Base-by-base conservation (phyloP, 202 grass and related monocot genomes). In the Elaeis oleifera region DNA sequence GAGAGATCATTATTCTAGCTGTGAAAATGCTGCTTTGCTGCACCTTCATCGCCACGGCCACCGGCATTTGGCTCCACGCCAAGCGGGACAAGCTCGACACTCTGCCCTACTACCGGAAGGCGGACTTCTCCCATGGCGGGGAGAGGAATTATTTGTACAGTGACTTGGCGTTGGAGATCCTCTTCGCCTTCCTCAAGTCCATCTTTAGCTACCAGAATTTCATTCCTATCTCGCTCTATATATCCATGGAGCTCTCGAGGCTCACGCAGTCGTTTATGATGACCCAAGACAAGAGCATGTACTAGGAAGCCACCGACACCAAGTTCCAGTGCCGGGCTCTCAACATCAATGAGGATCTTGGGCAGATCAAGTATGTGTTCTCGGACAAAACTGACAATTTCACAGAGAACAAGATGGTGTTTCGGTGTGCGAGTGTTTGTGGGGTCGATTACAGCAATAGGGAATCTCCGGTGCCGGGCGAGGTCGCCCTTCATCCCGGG, bases 261-360 rank as follows among this genome's bases (percentile, higher is more conserved):
- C 44, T 82, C 4, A 81, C 81, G 50, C 90, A 95, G 60, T 81
- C 86, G 3, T 95, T 74, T 72, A 87, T 95, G 75, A 95, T 95
- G 90, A 80, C 87, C 26, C 90, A 87, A 58, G 90, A 95, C 74
- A 49, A 63, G 0, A 50, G 68, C 63, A 90, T 95, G 86, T 80
- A 77, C 58, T 71, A 95, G 63, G 72, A 53, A 0, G 44, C 55
- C 17, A 77, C 78, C 60, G 58, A 84, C 54, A 71, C 83, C 14
- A 76, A 17, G 50, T 87, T 95, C 79, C 90, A 95, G 71, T 95
- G 90, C 64, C 74, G 90, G 51, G 83, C 90, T 27, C 77, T 95
- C 67, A 95, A 90, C 70, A 95, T 95, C 64, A 95, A 95, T 71
- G 90, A 95, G 83, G 90, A 95, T 79, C 77, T 95, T 36, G 90